A percentile compares a stretch with the other conserved stretches of the same genome.
Conservation (phyloP, 495 filamentous ascomycete species). For the Daldinia childiae region DNA sequence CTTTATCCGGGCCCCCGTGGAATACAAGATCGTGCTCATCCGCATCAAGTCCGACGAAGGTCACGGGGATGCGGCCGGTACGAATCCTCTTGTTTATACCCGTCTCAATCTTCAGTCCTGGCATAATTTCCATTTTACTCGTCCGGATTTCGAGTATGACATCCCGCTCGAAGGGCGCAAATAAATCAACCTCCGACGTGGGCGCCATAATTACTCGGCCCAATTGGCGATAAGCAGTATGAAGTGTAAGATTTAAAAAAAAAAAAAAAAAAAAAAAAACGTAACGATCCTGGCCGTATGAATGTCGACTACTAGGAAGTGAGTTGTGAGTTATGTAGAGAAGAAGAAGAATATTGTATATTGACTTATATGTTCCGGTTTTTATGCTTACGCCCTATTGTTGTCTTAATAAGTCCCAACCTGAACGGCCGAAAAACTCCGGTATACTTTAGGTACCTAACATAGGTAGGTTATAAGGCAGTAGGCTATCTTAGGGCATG, state of each 20-base stretch:
- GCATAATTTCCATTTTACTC: conserved; percentile 60
- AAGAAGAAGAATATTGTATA: background rate
- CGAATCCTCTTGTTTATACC: conserved; percentile 63
- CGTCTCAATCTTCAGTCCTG: conserved; percentile 52
- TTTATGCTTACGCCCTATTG: background rate
- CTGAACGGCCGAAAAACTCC: background rate
- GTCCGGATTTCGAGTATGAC: conserved; percentile 63
- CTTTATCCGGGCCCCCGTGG: conserved; percentile 65
- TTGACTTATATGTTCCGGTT: background rate
- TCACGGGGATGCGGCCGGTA: conserved; percentile 53
- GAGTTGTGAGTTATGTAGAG: background rate
- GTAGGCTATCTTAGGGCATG: background rate
- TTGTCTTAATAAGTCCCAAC: background rate
- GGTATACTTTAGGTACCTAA: background rate
- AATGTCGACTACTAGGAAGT: background rate
- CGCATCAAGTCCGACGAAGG: conserved; percentile 56
- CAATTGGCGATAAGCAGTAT: background rate
- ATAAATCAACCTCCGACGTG: conserved; percentile 47
- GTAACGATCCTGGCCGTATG: background rate
- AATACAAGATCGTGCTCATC: conserved; percentile 67
- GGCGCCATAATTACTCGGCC: conserved; percentile 31
- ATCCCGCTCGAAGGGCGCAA: conserved; percentile 55
- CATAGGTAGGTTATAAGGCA: background rate
- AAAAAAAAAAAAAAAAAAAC: too few relatives aligned
- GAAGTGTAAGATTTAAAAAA: background rate